Conservation (phyloP, 129 eudicot genomes). For the Chrysanthemum lavandulifolium region DNA sequence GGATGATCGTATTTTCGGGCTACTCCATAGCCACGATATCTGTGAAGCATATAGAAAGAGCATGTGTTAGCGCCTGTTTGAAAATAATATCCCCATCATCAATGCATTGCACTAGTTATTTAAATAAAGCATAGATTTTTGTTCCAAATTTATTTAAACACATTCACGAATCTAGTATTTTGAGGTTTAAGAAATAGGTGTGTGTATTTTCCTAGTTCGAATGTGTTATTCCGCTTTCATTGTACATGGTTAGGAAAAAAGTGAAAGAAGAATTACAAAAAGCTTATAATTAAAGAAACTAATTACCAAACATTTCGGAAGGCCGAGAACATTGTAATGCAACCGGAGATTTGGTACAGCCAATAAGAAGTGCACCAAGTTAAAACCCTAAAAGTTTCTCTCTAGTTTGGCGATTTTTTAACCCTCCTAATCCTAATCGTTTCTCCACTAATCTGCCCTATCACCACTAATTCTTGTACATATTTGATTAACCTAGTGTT, state of each 20-base stretch:
- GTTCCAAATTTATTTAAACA: not conserved
- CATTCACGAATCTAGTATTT: not conserved
- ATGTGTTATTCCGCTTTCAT: not conserved
- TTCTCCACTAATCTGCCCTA: too few species aligned
- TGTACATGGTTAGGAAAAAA: not conserved
- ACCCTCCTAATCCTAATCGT: too few species aligned
- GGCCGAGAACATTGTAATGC: conserved; percentile 38
- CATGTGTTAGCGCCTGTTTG: conserved; percentile 46
- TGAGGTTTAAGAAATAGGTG: not conserved
- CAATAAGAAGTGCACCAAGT: too few species aligned
- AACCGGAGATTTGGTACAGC: not conserved
- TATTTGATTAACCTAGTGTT: too few species aligned
- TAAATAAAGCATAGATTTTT: not conserved
- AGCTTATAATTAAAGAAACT: not conserved
- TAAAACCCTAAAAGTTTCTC: too few species aligned
- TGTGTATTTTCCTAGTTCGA: too few species aligned
- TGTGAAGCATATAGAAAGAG: conserved; percentile 48
- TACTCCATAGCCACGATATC: conserved; percentile 44
- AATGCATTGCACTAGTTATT: not conserved
- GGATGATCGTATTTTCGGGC: conserved; percentile 54
- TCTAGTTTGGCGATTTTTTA: too few species aligned
- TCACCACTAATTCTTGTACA: too few species aligned
- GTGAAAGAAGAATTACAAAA: not conserved
- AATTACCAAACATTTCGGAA: conserved; percentile 52
- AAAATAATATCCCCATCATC: not conserved